These are phyloP conservation scores for Starmerella sp. DNA, from an alignment of 805 yeast genomes.

Conservation along the genomic window DNA sequence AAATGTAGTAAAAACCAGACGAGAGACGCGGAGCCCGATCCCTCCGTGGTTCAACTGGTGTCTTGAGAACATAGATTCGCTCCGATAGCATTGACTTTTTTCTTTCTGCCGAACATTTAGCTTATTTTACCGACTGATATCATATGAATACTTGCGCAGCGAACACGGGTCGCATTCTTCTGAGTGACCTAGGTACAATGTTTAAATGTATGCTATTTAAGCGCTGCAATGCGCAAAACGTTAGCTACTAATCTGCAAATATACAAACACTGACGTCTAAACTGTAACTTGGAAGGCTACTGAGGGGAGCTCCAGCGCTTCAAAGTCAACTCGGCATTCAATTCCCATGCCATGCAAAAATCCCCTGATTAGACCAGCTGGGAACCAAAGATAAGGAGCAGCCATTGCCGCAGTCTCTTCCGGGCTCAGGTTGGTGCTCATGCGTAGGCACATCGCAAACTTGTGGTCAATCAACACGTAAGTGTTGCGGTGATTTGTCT, in stretches of 20 bases:
- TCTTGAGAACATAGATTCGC: neutral
- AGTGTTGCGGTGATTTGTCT: constrained; percentile 84
- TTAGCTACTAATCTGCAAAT: no score
- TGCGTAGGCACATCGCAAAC: constrained; percentile 43
- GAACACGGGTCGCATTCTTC: neutral
- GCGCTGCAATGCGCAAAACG: no score
- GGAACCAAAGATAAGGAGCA: constrained; percentile 50
- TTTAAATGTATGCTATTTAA: no score
- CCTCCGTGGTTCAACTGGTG: constrained; percentile 17
- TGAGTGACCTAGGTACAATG: no score
- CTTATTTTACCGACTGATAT: no score
- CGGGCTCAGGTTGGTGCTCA: constrained; percentile 32
- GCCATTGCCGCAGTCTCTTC: constrained; percentile 29
- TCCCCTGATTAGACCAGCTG: constrained; percentile 68
- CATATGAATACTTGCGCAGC: no score
- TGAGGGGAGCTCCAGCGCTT: constrained; percentile 47
- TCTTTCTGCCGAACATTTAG: neutral
- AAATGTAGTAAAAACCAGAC: neutral
- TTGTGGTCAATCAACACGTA: constrained; percentile 64
- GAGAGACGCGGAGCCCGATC: constrained; percentile 1
- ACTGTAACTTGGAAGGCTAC: constrained; percentile 57
- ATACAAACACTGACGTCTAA: neutral
- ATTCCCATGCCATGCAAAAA: constrained; percentile 59
- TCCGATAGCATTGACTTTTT: neutral
- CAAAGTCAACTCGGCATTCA: constrained; percentile 54